These are phyloP conservation scores for Mortierella polycephala DNA, from an alignment of 371 early-diverging fungal genomes.

Conservation along the genomic window DNA sequence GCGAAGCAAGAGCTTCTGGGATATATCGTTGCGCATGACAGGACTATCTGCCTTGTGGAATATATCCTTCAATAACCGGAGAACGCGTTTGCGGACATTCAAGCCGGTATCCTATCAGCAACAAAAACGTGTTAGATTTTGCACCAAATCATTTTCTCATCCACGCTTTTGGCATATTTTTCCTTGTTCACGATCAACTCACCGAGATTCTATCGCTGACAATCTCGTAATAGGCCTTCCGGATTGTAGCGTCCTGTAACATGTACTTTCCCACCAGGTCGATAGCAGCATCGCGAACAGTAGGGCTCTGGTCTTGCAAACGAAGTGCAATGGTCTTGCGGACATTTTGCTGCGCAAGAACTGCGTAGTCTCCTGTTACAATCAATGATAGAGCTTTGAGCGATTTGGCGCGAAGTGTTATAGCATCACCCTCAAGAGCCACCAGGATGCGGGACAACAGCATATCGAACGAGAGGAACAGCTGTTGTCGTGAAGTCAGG, in stretches of 20 bases:
- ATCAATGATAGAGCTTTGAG: conserved; percentile 81
- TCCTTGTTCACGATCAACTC: conserved; percentile 10
- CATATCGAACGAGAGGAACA: conserved; percentile 76
- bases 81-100: conserved; percentile 87
- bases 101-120: conserved; percentile 80
- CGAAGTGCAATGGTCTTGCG: conserved; percentile 76
- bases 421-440: conserved; percentile 73
- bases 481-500: conserved; percentile 65
- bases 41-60: conserved; percentile 63
- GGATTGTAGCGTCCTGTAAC: conserved; percentile 66
- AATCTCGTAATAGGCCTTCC: conserved; percentile 76
- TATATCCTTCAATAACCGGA: conserved; percentile 81
- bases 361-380: conserved; percentile 69
- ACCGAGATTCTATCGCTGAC: conserved; percentile 80
- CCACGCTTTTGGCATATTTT: background rate
- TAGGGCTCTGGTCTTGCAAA: conserved; percentile 84
- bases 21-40: conserved; percentile 75
- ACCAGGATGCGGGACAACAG: conserved; percentile 71
- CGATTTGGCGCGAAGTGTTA: conserved; percentile 78
- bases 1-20: conserved; percentile 76
- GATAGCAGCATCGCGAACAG: conserved; percentile 92
- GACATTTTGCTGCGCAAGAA: conserved; percentile 68
- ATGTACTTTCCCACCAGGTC: conserved; percentile 88
- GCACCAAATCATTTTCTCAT: background rate
- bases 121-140: background rate